Conservation (phyloP, 495 filamentous ascomycete genomes). For the Aspergillus bertholletiae region DNA sequence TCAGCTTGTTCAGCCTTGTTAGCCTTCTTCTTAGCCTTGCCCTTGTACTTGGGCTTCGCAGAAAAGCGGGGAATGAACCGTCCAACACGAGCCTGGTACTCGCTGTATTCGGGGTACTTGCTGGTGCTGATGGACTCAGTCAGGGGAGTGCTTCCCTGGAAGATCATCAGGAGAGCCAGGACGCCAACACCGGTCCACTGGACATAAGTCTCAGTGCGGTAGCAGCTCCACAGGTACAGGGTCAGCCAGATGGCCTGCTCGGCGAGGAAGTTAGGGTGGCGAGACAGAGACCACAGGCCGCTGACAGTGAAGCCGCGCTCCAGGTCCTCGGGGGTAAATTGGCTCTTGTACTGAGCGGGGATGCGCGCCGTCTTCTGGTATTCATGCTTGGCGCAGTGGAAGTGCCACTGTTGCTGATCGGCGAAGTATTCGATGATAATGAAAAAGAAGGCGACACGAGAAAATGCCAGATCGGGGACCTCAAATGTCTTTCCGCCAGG, state of each 20-base stretch:
- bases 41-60: constrained; percentile 35
- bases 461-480: constrained; percentile 63
- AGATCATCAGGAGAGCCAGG: constrained; percentile 67
- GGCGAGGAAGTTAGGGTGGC: constrained; percentile 92
- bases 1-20: constrained; percentile 7
- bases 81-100: constrained; percentile 80
- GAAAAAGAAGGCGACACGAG: constrained; percentile 62
- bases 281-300: constrained; percentile 79
- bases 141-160: constrained; percentile 83
- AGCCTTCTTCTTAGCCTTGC: constrained; percentile 22
- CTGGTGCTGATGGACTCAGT: constrained; percentile 74
- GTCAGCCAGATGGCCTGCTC: constrained; percentile 90
- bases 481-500: constrained; percentile 39
- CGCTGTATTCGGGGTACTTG: constrained; percentile 86
- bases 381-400: constrained; percentile 71
- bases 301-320: constrained; percentile 86
- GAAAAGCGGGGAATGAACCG: constrained; percentile 71
- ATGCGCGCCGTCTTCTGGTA: constrained; percentile 73
- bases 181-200: constrained; percentile 80
- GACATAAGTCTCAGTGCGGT: constrained; percentile 59
- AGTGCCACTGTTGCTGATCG: constrained; percentile 94
- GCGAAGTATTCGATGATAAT: constrained; percentile 75
- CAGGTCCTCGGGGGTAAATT: constrained; percentile 64
- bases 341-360: constrained; percentile 42
- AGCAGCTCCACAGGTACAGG: constrained; percentile 84